These are phyloP conservation scores for Ophiostoma himal-ulmi DNA, from an alignment of 2,329 filamentous ascomycete genomes.

Conservation along the genomic window DNA sequence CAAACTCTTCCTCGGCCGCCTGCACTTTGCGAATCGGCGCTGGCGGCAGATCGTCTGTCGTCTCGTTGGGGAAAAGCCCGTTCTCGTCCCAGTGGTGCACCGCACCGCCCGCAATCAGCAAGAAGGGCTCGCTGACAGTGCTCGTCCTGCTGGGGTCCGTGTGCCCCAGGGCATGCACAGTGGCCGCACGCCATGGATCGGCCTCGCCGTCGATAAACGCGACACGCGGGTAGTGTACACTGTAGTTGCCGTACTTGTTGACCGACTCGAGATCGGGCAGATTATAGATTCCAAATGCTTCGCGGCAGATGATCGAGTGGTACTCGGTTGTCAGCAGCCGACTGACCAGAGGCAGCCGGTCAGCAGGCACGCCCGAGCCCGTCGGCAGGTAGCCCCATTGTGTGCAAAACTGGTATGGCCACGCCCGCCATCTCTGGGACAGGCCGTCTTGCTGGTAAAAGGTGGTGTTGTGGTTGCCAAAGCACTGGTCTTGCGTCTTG, in stretches of 20 bases:
- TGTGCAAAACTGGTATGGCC: slow-evolving; percentile 52
- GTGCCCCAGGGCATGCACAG: slow-evolving; percentile 60
- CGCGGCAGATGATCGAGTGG: slow-evolving; percentile 54
- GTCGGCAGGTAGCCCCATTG: slow-evolving; percentile 75
- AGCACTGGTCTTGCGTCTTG: slow-evolving; percentile 36
- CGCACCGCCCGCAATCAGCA: slow-evolving; percentile 61
- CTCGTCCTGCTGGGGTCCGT: slow-evolving; percentile 51
- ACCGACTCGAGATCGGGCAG: slow-evolving; percentile 59
- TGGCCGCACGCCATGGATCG: slow-evolving; percentile 74
- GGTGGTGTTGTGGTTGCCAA: slow-evolving; percentile 33
- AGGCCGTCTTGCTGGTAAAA: slow-evolving; percentile 36
- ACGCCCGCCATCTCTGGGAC: slow-evolving; percentile 40
- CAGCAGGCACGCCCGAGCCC: slow-evolving; percentile 60
- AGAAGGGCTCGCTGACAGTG: slow-evolving; percentile 61
- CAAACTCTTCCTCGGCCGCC: slow-evolving; percentile 25
- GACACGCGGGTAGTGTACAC: slow-evolving; percentile 67
- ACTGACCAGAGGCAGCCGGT: slow-evolving; percentile 64
- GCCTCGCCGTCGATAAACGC: slow-evolving; percentile 71
- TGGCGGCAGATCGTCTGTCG: slow-evolving; percentile 31
- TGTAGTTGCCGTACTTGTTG: slow-evolving; percentile 71
- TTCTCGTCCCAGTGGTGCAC: slow-evolving; percentile 82
- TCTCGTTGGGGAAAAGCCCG: slow-evolving; percentile 58
- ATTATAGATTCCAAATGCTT: slow-evolving; percentile 62
- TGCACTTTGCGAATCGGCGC: slow-evolving; percentile 22
- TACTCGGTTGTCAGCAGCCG: slow-evolving; percentile 62